Evolutionary conservation across 768 basidiomycete genomes (phyloP).

Genomic region (Clavulina sp.): DNA sequence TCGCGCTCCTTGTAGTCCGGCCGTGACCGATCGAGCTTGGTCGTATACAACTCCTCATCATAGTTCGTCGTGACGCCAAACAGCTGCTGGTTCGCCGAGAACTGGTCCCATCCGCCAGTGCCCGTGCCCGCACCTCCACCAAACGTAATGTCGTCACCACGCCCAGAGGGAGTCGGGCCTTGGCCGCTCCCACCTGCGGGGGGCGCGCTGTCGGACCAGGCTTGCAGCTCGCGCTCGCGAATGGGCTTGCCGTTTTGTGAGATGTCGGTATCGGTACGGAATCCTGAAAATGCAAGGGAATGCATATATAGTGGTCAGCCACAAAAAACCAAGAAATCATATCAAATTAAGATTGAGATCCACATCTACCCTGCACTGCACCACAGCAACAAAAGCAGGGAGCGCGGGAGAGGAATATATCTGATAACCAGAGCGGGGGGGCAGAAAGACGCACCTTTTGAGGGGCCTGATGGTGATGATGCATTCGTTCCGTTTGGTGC

Average conservation of each 20-base stretch:
- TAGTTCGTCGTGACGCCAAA: constrained; percentile 87
- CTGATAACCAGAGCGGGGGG: constrained; percentile 1
- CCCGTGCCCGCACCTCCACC: constrained; percentile 28
- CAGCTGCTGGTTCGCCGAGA: constrained; percentile 76
- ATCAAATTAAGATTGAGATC: too few relatives aligned
- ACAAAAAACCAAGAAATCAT: too few relatives aligned
- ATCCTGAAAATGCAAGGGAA: constrained; percentile 29
- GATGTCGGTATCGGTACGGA: constrained; percentile 72
- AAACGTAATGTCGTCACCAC: constrained; percentile 54
- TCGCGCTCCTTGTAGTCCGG: constrained; percentile 82
- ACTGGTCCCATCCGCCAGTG: constrained; percentile 68
- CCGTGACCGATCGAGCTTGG: constrained; percentile 68
- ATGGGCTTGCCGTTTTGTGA: constrained; percentile 26
- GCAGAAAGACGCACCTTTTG: not conserved
- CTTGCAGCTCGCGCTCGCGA: constrained; percentile 64
- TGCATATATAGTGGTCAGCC: too few relatives aligned
- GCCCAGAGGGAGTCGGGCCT: constrained; percentile 15
- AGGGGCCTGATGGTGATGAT: not conserved
- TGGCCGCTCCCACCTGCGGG: constrained; percentile 10
- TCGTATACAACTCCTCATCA: constrained; percentile 90
- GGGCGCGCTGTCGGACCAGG: constrained; percentile 40
- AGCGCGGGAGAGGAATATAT: not conserved
- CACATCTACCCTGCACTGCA: too few relatives aligned
- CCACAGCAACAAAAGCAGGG: too few relatives aligned
- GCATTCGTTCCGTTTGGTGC: constrained; percentile 10